Evolutionary conservation across 2,329 filamentous ascomycete species (phyloP).

Genomic region (Stachybotrys chlorohalonatus): DNA sequence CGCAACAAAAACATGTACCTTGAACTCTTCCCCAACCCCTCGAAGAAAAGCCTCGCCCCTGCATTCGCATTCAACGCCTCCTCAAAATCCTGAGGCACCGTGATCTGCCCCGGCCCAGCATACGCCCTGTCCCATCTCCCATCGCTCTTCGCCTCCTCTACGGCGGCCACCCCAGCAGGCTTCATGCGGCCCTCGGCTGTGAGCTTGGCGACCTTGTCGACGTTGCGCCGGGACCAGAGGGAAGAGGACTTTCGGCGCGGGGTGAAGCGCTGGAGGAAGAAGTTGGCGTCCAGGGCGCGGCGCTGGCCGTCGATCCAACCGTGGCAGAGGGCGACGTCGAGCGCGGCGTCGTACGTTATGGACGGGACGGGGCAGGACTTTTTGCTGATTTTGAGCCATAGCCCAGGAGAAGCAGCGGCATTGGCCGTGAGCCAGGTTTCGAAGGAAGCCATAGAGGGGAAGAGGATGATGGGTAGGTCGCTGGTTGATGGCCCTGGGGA

Average conservation of each 20-base stretch:
- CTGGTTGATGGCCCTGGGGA: background rate
- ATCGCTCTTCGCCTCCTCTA: slow-evolving; percentile 46
- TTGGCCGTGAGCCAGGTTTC: slow-evolving; percentile 30
- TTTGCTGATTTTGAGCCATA: slow-evolving; percentile 42
- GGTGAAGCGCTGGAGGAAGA: slow-evolving; percentile 49
- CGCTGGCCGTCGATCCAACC: slow-evolving; percentile 56
- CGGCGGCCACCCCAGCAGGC: slow-evolving; percentile 34
- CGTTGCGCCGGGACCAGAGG: slow-evolving; percentile 52
- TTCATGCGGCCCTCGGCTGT: slow-evolving; percentile 37
- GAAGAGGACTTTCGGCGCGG: slow-evolving; percentile 41
- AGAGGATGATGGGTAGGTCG: slow-evolving; percentile 13
- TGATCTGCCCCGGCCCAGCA: slow-evolving; percentile 34
- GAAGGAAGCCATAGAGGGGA: slow-evolving; percentile 18
- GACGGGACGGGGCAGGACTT: slow-evolving; percentile 33
- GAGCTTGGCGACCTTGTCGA: slow-evolving; percentile 38
- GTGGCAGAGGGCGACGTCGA: slow-evolving; percentile 49
- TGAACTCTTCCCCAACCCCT: slow-evolving; percentile 32
- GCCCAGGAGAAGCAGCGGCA: slow-evolving; percentile 21
- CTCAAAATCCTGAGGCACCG: slow-evolving; percentile 39
- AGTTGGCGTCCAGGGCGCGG: slow-evolving; percentile 29
- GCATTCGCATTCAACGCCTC: slow-evolving; percentile 26
- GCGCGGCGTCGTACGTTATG: slow-evolving; percentile 39
- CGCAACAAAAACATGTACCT: slow-evolving; percentile 36
- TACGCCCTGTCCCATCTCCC: slow-evolving; percentile 52
- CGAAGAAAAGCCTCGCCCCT: slow-evolving; percentile 28